phyloP scores from a whole-genome alignment of 371 early-diverging fungal genomes.

The Choanephora cucurbitarum region DNA sequence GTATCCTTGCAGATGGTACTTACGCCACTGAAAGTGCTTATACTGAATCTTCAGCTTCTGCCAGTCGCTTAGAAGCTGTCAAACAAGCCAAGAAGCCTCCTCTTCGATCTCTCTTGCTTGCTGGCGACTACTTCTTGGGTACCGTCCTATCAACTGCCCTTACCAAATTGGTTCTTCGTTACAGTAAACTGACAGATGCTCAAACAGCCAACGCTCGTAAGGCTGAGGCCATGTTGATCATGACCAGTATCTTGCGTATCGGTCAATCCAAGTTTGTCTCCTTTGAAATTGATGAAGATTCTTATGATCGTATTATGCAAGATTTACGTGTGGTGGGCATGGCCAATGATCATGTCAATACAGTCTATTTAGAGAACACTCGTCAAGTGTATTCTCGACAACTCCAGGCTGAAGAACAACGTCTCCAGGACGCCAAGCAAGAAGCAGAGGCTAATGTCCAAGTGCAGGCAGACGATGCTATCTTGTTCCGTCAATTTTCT shows the following conservation, averaged over 20 bases:
- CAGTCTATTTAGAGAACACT: slow-evolving; percentile 79
- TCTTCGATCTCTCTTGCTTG: slow-evolving; percentile 78
- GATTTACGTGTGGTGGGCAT: slow-evolving; percentile 84
- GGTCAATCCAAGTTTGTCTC: slow-evolving; percentile 87
- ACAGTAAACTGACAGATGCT: slow-evolving; percentile 50
- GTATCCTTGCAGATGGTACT: slow-evolving; percentile 94
- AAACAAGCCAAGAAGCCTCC: slow-evolving; percentile 78
- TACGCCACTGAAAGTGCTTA: slow-evolving; percentile 95
- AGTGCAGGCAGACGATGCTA: slow-evolving; percentile 86
- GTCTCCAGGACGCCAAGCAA: slow-evolving; percentile 59
- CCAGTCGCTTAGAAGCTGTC: slow-evolving; percentile 60
- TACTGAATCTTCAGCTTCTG: slow-evolving; percentile 48
- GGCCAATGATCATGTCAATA: slow-evolving; percentile 58
- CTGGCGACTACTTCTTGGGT: slow-evolving; percentile 92
- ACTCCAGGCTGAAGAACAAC: slow-evolving; percentile 70
- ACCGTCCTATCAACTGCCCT: slow-evolving; percentile 87
- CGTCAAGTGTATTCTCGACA: slow-evolving; percentile 82
- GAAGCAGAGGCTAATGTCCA: slow-evolving; percentile 67
- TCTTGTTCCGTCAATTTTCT: slow-evolving; percentile 86
- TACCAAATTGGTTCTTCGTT: slow-evolving; percentile 86
- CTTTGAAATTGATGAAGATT: slow-evolving; percentile 94
- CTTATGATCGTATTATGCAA: slow-evolving; percentile 88
- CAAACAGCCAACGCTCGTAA: slow-evolving; percentile 72
- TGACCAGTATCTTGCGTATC: slow-evolving; percentile 92
- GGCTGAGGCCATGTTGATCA: slow-evolving; percentile 94